phyloP scores from a whole-genome alignment of 306 rosid species.

The Begonia masoniana region DNA sequence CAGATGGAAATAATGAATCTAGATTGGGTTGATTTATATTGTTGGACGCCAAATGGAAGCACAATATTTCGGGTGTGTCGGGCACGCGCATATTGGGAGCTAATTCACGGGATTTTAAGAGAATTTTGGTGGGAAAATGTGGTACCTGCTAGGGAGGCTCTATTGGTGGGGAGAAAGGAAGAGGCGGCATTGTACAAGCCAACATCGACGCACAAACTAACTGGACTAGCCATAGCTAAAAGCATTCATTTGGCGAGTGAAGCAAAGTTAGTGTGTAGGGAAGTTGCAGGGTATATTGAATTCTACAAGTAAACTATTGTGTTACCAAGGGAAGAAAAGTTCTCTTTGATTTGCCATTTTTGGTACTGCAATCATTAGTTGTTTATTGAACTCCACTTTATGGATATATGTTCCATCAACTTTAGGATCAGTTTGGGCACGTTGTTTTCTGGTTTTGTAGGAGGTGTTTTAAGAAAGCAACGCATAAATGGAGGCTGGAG shows the following conservation, averaged over 20 bases:
- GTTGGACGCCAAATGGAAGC: constrained; percentile 96
- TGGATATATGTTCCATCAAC: too few species aligned
- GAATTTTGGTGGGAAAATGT: constrained; percentile 99
- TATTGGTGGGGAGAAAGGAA: constrained; percentile 43
- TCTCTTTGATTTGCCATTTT: too few species aligned
- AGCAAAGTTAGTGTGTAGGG: constrained; percentile 65
- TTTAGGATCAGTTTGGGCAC: too few species aligned
- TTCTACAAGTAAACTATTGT: constrained; percentile 22
- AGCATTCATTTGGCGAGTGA: constrained; percentile 66
- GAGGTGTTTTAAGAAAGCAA: too few species aligned
- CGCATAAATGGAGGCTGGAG: too few species aligned
- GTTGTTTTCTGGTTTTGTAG: too few species aligned
- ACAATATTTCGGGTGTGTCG: constrained; percentile 61
- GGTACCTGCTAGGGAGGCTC: constrained; percentile 74
- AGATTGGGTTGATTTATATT: constrained; percentile 82
- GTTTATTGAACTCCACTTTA: too few species aligned
- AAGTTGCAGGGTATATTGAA: constrained; percentile 70
- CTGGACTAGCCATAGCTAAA: constrained; percentile 58
- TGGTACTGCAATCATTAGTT: too few species aligned
- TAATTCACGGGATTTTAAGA: constrained; percentile 51
- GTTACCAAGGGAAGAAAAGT: too few species aligned
- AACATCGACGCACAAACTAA: constrained; percentile 52
- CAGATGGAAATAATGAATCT: constrained; percentile 89
- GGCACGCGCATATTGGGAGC: constrained; percentile 61
- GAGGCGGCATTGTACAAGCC: constrained; percentile 41